Evolutionary conservation across 108 stramenopile genomes (phyloP).

Genomic region (Cyclotella sp.): DNA sequence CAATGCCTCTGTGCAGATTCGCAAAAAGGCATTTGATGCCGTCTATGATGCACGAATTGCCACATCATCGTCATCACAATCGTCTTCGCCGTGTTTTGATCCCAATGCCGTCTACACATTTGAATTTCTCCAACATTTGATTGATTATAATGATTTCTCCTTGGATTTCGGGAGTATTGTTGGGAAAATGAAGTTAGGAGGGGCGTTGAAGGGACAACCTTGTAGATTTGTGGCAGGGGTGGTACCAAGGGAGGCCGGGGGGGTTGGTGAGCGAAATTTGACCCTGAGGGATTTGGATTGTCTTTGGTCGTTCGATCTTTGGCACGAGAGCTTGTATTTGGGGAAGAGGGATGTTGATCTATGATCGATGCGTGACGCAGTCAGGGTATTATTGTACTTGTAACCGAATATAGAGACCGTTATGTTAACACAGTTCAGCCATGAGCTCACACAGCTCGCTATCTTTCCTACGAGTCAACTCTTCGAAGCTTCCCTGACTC

Average conservation of each 20-base stretch:
- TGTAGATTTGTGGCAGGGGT: constrained; percentile 63
- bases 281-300: constrained; percentile 24
- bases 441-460: constrained; percentile 69
- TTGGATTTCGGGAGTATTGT: constrained; percentile 74
- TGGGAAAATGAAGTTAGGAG: constrained; percentile 64
- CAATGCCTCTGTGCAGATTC: constrained; percentile 39
- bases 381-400: background rate
- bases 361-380: background rate
- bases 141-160: constrained; percentile 78
- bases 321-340: constrained; percentile 57
- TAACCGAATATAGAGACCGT: background rate
- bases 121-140: constrained; percentile 86
- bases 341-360: background rate
- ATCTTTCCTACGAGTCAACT: constrained; percentile 48
- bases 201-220: constrained; percentile 76
- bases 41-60: constrained; percentile 34
- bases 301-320: constrained; percentile 84
- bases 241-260: constrained; percentile 21
- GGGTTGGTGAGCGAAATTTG: background rate
- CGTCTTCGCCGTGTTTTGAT: constrained; percentile 58
- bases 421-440: constrained; percentile 56
- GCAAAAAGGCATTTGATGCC: constrained; percentile 47
- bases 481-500: constrained; percentile 57
- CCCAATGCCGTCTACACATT: constrained; percentile 78
- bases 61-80: constrained; percentile 51